A percentile compares a stretch with the other conserved stretches of the same genome.
phyloP scores from a whole-genome alignment of 2,329 filamentous ascomycete species.

The Aspergillus texensis region DNA sequence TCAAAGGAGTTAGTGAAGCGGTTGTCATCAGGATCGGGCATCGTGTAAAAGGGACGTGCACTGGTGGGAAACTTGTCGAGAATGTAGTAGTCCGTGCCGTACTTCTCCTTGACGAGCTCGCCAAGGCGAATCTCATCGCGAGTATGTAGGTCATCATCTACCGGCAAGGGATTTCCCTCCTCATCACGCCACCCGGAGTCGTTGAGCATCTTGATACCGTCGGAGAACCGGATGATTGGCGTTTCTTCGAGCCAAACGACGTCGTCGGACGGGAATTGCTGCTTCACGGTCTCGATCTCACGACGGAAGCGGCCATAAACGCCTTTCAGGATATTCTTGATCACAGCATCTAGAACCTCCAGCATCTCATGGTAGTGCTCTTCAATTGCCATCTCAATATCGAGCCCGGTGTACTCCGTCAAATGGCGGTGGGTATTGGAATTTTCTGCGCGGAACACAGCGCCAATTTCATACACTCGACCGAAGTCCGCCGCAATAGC shows the following conservation, averaged over 20 bases:
- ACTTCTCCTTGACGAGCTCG: conserved; percentile 81
- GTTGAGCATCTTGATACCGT: conserved; percentile 79
- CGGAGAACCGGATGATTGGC: conserved; percentile 75
- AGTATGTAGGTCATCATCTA: conserved; percentile 80
- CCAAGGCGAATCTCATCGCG: conserved; percentile 86
- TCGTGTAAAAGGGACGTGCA: conserved; percentile 88
- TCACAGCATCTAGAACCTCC: conserved; percentile 72
- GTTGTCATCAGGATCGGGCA: conserved; percentile 74
- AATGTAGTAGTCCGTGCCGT: conserved; percentile 87
- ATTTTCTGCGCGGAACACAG: conserved; percentile 92
- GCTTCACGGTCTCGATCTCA: conserved; percentile 78
- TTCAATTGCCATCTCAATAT: conserved; percentile 90
- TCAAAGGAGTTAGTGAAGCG: conserved; percentile 89
- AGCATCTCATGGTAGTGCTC: conserved; percentile 89
- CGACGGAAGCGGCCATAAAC: conserved; percentile 69
- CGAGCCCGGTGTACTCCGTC: conserved; percentile 91
- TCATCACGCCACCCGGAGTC: conserved; percentile 77
- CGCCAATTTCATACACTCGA: conserved; percentile 84
- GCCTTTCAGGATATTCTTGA: conserved; percentile 77
- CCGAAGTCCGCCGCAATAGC: conserved; percentile 86
- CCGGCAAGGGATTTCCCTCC: conserved; percentile 69
- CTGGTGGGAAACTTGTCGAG: conserved; percentile 88
- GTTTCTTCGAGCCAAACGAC: conserved; percentile 86
- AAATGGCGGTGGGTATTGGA: conserved; percentile 93
- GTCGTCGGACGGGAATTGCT: conserved; percentile 83